phyloP scores from a whole-genome alignment of 805 yeast genomes.

The Suhomyces canberraensis region DNA sequence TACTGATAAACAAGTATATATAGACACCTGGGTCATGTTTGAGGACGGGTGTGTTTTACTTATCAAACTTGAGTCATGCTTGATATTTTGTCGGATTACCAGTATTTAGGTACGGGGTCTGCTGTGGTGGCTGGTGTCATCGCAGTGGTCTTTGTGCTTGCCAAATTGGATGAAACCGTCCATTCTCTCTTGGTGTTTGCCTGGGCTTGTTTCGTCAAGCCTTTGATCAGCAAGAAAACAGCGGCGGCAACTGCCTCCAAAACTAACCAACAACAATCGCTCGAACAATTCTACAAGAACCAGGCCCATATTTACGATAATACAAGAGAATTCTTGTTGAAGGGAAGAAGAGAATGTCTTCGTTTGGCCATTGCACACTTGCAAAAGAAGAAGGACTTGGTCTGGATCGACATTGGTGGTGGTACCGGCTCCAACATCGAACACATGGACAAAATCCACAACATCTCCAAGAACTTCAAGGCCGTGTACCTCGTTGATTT shows the following conservation, averaged over 20 bases:
- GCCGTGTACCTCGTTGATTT: slow-evolving; percentile 72
- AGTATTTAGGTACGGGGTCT: too few species aligned
- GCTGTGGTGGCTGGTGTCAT: slow-evolving; percentile 1
- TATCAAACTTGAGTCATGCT: background rate
- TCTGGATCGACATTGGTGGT: slow-evolving; percentile 83
- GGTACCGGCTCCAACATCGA: slow-evolving; percentile 86
- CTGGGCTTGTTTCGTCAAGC: slow-evolving; percentile 60
- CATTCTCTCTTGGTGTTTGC: slow-evolving; percentile 30
- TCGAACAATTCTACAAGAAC: slow-evolving; percentile 68
- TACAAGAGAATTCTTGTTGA: slow-evolving; percentile 61
- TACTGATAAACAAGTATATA: background rate
- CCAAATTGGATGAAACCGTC: slow-evolving; percentile 12
- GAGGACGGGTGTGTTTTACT: too few species aligned
- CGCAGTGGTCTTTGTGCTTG: background rate
- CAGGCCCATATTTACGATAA: slow-evolving; percentile 77
- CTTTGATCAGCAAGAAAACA: slow-evolving; percentile 39
- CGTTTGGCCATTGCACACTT: slow-evolving; percentile 59
- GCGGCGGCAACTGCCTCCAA: slow-evolving; percentile 13
- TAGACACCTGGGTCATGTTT: background rate
- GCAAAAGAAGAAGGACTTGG: slow-evolving; percentile 40
- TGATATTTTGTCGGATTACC: background rate
- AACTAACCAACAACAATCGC: slow-evolving; percentile 51
- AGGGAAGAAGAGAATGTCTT: slow-evolving; percentile 69
- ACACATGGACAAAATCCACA: slow-evolving; percentile 57
- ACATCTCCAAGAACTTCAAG: slow-evolving; percentile 48